Evolutionary conservation across 1,284 basidiomycete species (phyloP), one percentile per base, ranked within the genome.

Genomic region (Prillingera fragicola): DNA sequence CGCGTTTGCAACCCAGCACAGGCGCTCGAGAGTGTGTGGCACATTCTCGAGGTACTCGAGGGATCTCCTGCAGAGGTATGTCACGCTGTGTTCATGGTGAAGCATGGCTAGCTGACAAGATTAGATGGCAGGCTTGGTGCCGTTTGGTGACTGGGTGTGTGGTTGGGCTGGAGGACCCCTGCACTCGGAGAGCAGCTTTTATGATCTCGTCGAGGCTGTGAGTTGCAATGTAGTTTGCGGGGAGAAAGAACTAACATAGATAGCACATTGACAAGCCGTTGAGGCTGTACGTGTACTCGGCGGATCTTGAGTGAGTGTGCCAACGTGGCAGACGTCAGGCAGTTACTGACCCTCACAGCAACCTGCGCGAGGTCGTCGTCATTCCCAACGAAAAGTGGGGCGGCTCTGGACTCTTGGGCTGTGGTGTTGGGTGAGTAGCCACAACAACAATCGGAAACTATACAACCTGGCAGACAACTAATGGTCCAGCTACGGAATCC

Each of bases 341-440:
- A 39, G 45, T 41, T 50, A 43, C 19, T 54, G 50, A 51, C 14
- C 59, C 59, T 37, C 43, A 25, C 61, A 92, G 88, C 69, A 87
- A 88, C 39, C 78, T 92, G 38, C 78, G 89, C 55, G 89, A 94
- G 65, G 89, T 92, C 8, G 87, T 94, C 18, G 71, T 94, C 23
- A 87, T 95, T 33, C 91, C 91, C 8, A 96, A 95, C 66, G 78
- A 88, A 45, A 86, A 92, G 57, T 96, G 91, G 91, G 91, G 90
- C 35, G 91, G 91, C 8, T 89, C 92, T 63, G 91, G 91, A 0
- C 76, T 96, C 23, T 74, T 96, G 15, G 91, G 91, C 37, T 95
- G 91, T 59, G 85, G 94, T 23, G 92, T 95, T 48, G 91, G 88
- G 85, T 88, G 62, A 56, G 70, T 59, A 4, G n/a, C n/a, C n/a